A percentile compares a stretch with the other conserved stretches of the same genome.
Evolutionary conservation across 2,329 filamentous ascomycete species (phyloP).

Genomic region (Claviceps africana): DNA sequence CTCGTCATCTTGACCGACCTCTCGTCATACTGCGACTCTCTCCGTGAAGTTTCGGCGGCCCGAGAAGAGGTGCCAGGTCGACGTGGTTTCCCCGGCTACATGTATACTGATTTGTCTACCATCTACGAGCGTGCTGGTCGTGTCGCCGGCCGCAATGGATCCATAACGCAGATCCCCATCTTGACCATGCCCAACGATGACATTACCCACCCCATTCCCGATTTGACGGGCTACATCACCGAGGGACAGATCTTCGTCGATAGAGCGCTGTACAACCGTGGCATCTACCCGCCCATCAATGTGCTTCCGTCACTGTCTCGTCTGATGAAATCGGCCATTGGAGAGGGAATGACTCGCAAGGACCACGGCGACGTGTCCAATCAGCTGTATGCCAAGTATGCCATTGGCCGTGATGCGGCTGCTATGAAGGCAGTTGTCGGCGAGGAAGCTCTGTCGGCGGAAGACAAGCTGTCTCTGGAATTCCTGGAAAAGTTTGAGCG

Average conservation of each 20-base stretch:
- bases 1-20: constrained; percentile 96
- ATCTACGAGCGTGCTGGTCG: constrained; percentile 98
- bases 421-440: constrained; percentile 99
- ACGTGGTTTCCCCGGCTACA: constrained; percentile 99
- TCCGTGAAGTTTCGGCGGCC: constrained; percentile 95
- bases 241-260: constrained; percentile 98
- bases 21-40: constrained; percentile 94
- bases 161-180: constrained; percentile 98
- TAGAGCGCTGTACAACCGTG: constrained; percentile 85
- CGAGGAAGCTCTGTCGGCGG: constrained; percentile 86
- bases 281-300: constrained; percentile 97
- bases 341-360: constrained; percentile 88
- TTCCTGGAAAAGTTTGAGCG: constrained; percentile 98
- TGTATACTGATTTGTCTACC: constrained; percentile 99
- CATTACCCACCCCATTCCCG: constrained; percentile 97
- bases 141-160: constrained; percentile 92
- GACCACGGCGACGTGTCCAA: constrained; percentile 98
- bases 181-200: constrained; percentile 99
- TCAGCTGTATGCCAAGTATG: constrained; percentile 98
- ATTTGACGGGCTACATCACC: constrained; percentile 97
- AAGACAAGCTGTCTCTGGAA: constrained; percentile 95
- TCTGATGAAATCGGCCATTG: constrained; percentile 99
- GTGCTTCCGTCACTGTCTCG: constrained; percentile 93
- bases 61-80: constrained; percentile 98
- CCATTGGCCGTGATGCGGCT: constrained; percentile 94